These are phyloP conservation scores for Chaetomiaceae sp. DNA, from an alignment of 2,329 filamentous ascomycete species.

Conservation along the genomic window DNA sequence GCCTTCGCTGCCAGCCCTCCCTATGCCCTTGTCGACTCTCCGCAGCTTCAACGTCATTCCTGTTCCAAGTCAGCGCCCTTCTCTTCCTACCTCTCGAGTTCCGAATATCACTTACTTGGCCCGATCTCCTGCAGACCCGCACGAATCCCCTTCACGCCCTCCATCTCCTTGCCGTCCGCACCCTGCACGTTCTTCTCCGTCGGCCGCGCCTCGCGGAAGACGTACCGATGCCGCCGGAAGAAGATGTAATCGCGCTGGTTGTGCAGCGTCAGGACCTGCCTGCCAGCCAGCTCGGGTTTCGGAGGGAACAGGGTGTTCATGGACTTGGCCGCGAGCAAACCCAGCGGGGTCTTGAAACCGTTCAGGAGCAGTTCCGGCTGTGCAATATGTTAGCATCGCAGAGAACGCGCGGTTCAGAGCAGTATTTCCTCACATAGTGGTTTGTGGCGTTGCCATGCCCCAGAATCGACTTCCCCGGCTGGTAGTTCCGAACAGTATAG, in stretches of 20 bases:
- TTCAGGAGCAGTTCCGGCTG: conserved; percentile 60
- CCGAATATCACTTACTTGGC: conserved; percentile 38
- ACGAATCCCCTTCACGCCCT: conserved; percentile 79
- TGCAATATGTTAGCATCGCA: conserved; percentile 7
- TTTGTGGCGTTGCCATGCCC: conserved; percentile 85
- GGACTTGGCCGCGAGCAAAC: conserved; percentile 78
- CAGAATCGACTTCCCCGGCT: conserved; percentile 80
- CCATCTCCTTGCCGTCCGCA: conserved; percentile 74
- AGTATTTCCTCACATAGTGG: conserved; percentile 56
- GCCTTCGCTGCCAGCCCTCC: conserved; percentile 61
- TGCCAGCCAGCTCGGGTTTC: conserved; percentile 74
- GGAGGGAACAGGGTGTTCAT: conserved; percentile 78
- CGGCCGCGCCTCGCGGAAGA: conserved; percentile 82
- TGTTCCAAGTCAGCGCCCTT: conserved; percentile 29
- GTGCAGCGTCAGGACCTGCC: conserved; percentile 87
- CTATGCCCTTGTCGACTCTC: conserved; percentile 85
- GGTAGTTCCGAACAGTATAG: conserved; percentile 85
- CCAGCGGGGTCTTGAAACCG: conserved; percentile 90
- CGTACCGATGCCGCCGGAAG: conserved; percentile 80
- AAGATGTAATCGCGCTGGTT: conserved; percentile 98
- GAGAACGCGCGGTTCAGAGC: conserved; percentile 67
- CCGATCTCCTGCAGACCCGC: conserved; percentile 89
- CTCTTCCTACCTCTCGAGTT: neutral
- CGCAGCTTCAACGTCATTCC: conserved; percentile 72
- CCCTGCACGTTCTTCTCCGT: conserved; percentile 84